Percentiles rank a stretch among this genome's conserved stretches.
Conservation (phyloP, 805 yeast genomes). For the Candida ovalis region DNA sequence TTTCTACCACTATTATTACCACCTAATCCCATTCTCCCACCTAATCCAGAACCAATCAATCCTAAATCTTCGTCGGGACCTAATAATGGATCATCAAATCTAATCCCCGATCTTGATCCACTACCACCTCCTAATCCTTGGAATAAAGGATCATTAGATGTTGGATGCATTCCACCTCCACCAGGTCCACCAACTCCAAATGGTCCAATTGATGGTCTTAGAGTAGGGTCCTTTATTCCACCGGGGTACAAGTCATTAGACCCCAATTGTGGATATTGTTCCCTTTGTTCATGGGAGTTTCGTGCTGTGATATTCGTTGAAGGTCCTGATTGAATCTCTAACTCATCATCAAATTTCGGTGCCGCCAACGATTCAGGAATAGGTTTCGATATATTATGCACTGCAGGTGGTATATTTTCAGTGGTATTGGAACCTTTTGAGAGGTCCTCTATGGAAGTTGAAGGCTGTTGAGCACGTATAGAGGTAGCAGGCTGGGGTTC, state of each 20-base stretch:
- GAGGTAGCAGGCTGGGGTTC: neutral
- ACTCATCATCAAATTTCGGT: conserved; percentile 54
- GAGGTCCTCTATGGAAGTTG: neutral
- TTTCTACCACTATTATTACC: conserved; percentile 10
- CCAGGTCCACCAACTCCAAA: conserved; percentile 10
- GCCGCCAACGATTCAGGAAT: conserved; percentile 31
- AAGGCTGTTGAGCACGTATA: neutral
- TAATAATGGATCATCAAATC: conserved; percentile 49
- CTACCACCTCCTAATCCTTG: conserved; percentile 13
- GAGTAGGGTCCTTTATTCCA: conserved; percentile 35
- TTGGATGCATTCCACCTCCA: conserved; percentile 54
- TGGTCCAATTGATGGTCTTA: conserved; percentile 44
- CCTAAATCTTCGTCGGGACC: conserved; percentile 43
- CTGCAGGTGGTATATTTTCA: neutral
- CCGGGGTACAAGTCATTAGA: conserved; percentile 49
- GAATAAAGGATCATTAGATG: conserved; percentile 49
- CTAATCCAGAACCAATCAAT: conserved; percentile 42
- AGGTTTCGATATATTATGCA: conserved; percentile 10
- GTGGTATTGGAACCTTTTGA: neutral
- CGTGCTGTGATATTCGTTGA: conserved; percentile 1
- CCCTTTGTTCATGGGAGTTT: neutral
- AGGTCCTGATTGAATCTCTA: conserved; percentile 30
- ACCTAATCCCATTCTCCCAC: conserved; percentile 34
- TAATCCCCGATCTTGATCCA: conserved; percentile 29
- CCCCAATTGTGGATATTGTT: conserved; percentile 36